Conservation (phyloP, 139 green algal species). For the Astrephomene gubernaculifera region DNA sequence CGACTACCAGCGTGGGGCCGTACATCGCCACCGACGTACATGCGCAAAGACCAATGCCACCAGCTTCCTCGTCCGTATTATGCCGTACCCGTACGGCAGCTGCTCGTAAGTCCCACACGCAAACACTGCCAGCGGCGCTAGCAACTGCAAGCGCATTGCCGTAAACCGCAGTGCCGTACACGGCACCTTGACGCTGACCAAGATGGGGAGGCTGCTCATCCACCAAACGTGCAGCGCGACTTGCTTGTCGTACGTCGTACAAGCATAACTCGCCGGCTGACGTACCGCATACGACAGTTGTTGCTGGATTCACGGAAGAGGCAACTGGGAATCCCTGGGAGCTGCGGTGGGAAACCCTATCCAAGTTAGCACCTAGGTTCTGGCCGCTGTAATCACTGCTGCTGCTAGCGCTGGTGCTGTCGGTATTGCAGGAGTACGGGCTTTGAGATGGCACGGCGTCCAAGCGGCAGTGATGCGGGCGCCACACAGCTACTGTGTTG, state of each 20-base stretch:
- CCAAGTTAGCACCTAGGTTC: too few species aligned
- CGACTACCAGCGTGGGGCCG: slow-evolving; percentile 12
- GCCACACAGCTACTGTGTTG: slow-evolving; percentile 18
- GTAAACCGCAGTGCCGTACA: slow-evolving; percentile 21
- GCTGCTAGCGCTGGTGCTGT: too few species aligned
- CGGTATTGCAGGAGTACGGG: too few species aligned
- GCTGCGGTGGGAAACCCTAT: too few species aligned
- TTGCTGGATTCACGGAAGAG: too few species aligned
- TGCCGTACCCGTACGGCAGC: background rate
- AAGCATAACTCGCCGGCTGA: slow-evolving; percentile 8
- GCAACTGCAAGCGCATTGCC: slow-evolving; percentile 17
- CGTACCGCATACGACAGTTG: background rate
- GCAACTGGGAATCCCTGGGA: too few species aligned
- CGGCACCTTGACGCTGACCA: background rate
- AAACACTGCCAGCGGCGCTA: slow-evolving; percentile 6
- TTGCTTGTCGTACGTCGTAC: slow-evolving; percentile 24
- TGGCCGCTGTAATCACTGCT: too few species aligned
- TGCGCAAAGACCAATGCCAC: too few species aligned
- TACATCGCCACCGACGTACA: slow-evolving; percentile 27
- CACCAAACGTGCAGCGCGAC: background rate
- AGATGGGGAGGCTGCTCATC: too few species aligned
- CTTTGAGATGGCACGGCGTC: too few species aligned
- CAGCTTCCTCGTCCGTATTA: slow-evolving; percentile 12
- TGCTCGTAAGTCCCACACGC: background rate
- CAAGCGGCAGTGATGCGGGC: too few species aligned